Evolutionary conservation across 176 grass and related monocot genomes (phyloP), one percentile per base, ranked within the genome.

Genomic region (Cenchrus purpureus): DNA sequence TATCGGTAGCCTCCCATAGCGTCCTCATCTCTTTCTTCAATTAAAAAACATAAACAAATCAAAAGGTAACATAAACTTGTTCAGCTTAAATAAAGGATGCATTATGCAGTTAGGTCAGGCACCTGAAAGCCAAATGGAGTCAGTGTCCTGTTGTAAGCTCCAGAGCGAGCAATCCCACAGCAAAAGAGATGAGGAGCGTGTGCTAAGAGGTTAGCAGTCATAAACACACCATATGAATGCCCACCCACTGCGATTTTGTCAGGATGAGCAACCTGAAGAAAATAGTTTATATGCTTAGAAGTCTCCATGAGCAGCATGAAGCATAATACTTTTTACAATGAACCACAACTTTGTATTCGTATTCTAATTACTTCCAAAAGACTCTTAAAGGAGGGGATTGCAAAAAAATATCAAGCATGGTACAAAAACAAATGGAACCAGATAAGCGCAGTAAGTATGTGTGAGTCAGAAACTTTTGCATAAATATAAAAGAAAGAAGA

Each of bases 81-180:
- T 50, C 9, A 50, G 48, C 48, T 50, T 11, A 50, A 8, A 50
- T 50, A 50, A 50, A 50, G 48, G 48, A 50, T 50, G 48, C 48
- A 11, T 50, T 50, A 50, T 50, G 10, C 48, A 50, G 48, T 50
- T 50, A 50, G 10, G 8, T 50, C 48, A 10, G 48, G 48, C 48
- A 93, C 94, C 92, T 94, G 95, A 92, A 97, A 97, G 7, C 92
- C 95, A 81, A 97, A 97, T 69, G 92, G 90, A 91, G 95, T 97
- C 54, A 92, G 76, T 60, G 90, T 97, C 87, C 95, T 88, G 79
- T 97, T 94, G 86, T 97, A 97, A 71, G 95, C 95, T 88, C 92
- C 95, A 58, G 94, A 97, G 20, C 90, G 86, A 90, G 92, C 88
- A 46, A 97, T 81, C n/a, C 94, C 92, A 4, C 94, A 97, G 65